Conservation (phyloP, 495 filamentous ascomycete genomes). For the Tetracladium marchalianum region DNA sequence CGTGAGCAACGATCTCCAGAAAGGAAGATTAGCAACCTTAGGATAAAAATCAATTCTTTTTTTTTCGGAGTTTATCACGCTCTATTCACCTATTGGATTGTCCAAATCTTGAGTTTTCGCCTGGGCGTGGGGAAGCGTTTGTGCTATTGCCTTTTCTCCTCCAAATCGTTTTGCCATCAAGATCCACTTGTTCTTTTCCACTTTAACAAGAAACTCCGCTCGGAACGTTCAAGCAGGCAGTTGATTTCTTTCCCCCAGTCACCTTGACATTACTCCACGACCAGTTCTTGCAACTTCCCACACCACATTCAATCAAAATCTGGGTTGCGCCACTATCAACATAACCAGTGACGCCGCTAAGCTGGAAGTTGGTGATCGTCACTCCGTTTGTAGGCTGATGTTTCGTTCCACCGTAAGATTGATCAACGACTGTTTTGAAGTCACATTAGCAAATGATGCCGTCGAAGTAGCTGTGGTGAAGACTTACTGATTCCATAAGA, state of each 20-base stretch:
- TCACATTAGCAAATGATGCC: not conserved
- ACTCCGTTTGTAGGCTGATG: constrained; percentile 39
- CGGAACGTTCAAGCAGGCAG: constrained; percentile 33
- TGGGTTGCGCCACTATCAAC: constrained; percentile 31
- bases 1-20: too few species aligned
- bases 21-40: too few species aligned
- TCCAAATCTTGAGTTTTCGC: too few species aligned
- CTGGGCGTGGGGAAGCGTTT: too few species aligned
- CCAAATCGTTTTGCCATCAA: too few species aligned
- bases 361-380: constrained; percentile 41
- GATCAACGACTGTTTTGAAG: constrained; percentile 47
- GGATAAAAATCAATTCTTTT: too few species aligned
- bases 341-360: constrained; percentile 35
- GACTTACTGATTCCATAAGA: not conserved
- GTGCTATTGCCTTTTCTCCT: too few species aligned
- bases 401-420: constrained; percentile 45
- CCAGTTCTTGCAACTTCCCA: constrained; percentile 36
- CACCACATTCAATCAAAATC: constrained; percentile 43
- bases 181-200: too few species aligned
- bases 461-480: too few species aligned
- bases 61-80: too few species aligned
- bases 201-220: constrained; percentile 28
- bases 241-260: constrained; percentile 32
- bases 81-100: too few species aligned
- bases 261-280: constrained; percentile 34